Conservation (phyloP, 176 grass and related monocot species). For the Rhynchospora tenuis region DNA sequence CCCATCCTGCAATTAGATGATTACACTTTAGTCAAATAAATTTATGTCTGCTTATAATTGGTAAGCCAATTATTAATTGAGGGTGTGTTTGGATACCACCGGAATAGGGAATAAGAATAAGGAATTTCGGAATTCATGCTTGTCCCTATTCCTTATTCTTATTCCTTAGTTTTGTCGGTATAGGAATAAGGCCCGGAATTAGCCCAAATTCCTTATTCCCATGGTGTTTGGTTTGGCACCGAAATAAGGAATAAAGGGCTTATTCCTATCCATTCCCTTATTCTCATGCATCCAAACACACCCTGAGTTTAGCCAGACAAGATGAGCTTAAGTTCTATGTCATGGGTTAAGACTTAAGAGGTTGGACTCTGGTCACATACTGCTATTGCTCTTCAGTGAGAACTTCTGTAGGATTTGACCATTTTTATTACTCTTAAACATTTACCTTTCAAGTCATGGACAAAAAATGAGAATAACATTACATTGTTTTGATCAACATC, state of each 20-base stretch:
- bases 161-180: no score
- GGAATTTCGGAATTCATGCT: no score
- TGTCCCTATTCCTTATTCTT: no score
- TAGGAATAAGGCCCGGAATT: no score
- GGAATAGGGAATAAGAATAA: no score
- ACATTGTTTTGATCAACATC: constrained; percentile 91
- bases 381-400: neutral
- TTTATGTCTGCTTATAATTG: neutral
- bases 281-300: no score
- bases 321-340: neutral
- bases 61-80: neutral
- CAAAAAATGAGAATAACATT: constrained; percentile 2
- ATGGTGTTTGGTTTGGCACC: no score
- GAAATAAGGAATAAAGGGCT: no score
- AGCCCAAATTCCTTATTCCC: no score
- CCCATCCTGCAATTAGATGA: constrained; percentile 62
- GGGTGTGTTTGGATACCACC: no score
- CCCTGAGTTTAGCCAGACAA: neutral
- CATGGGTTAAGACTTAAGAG: neutral
- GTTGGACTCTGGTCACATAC: neutral
- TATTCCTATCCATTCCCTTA: no score
- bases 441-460: neutral
- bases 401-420: neutral
- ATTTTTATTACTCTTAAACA: neutral
- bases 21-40: neutral